phyloP scores from a whole-genome alignment of 192 early-diverging fungal genomes.

The Coemansia sp. region DNA sequence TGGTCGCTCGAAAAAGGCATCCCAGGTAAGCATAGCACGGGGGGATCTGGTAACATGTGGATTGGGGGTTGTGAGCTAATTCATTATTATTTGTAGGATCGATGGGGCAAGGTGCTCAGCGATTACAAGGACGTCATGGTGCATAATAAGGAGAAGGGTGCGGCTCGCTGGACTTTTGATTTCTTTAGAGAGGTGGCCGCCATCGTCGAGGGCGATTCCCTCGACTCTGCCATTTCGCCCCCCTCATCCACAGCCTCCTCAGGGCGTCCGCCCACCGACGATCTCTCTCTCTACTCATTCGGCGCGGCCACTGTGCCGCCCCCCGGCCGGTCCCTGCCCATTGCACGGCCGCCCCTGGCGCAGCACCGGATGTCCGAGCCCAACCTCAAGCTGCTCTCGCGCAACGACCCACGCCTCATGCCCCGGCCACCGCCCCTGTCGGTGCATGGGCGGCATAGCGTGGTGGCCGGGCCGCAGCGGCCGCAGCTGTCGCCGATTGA shows the following conservation, averaged over 20 bases:
- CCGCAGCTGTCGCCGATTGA: slow-evolving; percentile 11
- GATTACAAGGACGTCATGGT: slow-evolving; percentile 55
- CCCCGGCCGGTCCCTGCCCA: neutral
- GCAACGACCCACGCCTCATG: neutral
- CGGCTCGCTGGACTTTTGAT: slow-evolving; percentile 54
- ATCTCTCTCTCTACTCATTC: slow-evolving; percentile 33
- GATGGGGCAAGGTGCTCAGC: slow-evolving; percentile 55
- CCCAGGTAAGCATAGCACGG: slow-evolving; percentile 31
- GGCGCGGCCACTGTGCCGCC: neutral
- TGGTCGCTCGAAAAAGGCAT: slow-evolving; percentile 51
- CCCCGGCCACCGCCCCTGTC: neutral
- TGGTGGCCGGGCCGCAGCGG: neutral
- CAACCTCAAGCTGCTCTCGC: slow-evolving; percentile 3
- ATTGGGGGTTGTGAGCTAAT: too few species aligned
- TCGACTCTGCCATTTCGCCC: slow-evolving; percentile 34
- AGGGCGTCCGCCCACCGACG: slow-evolving; percentile 3
- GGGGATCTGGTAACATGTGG: neutral
- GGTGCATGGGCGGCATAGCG: neutral
- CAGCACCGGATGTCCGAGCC: slow-evolving; percentile 51
- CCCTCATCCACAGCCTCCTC: slow-evolving; percentile 6
- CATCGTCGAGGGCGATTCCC: slow-evolving; percentile 43
- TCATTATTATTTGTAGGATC: slow-evolving; percentile 27
- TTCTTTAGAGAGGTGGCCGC: slow-evolving; percentile 52
- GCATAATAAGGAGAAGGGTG: slow-evolving; percentile 54
- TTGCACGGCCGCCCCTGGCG: slow-evolving; percentile 12